Percentiles rank a stretch among this genome's conserved stretches.
phyloP scores from a whole-genome alignment of 805 yeast species.

The Candida chauliodis region DNA sequence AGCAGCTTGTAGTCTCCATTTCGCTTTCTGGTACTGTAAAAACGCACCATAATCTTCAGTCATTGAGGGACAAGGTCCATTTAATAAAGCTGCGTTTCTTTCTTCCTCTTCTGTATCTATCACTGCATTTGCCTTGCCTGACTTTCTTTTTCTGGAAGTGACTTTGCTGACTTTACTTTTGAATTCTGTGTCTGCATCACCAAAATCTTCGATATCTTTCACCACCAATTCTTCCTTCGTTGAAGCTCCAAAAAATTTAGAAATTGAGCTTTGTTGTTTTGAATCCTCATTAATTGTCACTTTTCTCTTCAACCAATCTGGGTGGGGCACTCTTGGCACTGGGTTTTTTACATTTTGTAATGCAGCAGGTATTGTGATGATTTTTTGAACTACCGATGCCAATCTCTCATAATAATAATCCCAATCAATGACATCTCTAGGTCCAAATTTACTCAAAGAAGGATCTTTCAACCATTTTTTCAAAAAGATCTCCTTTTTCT shows the following conservation, averaged over 20 bases:
- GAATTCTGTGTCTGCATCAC: slow-evolving; percentile 26
- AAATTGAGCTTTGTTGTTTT: slow-evolving; percentile 66
- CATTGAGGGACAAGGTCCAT: slow-evolving; percentile 62
- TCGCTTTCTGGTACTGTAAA: slow-evolving; percentile 73
- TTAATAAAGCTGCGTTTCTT: slow-evolving; percentile 43
- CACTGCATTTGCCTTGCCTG: slow-evolving; percentile 15
- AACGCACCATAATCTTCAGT: slow-evolving; percentile 64
- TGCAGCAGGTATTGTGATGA: slow-evolving; percentile 96
- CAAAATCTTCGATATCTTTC: slow-evolving; percentile 75
- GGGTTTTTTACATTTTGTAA: slow-evolving; percentile 85
- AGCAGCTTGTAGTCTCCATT: slow-evolving; percentile 78
- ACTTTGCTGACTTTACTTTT: slow-evolving; percentile 44
- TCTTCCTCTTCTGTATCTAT: slow-evolving; percentile 45
- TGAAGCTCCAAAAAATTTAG: slow-evolving; percentile 51
- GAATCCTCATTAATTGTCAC: slow-evolving; percentile 61
- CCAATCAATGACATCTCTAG: slow-evolving; percentile 91
- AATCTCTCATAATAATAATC: slow-evolving; percentile 84
- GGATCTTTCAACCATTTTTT: slow-evolving; percentile 87
- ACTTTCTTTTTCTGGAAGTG: slow-evolving; percentile 44
- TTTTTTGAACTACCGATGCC: slow-evolving; percentile 90
- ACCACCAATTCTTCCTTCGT: slow-evolving; percentile 41
- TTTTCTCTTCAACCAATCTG: slow-evolving; percentile 80
- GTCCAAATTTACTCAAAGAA: slow-evolving; percentile 74
- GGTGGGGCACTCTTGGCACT: slow-evolving; percentile 90
- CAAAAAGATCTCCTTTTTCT: slow-evolving; percentile 70